Conservation (phyloP, 257 asterid genomes). For the Penstemon davidsonii region DNA sequence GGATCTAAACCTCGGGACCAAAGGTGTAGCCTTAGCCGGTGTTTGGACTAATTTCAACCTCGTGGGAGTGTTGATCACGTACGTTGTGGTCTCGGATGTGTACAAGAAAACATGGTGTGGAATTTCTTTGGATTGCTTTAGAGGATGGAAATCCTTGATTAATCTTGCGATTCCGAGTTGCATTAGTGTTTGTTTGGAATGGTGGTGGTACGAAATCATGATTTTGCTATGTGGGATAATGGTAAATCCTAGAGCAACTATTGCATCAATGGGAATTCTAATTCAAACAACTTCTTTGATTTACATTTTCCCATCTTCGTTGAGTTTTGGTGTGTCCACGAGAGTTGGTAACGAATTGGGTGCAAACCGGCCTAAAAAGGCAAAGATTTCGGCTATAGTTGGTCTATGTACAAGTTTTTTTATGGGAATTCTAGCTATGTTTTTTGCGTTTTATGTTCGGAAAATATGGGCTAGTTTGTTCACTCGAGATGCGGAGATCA, state of each 20-base stretch:
- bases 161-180: constrained; percentile 59
- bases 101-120: constrained; percentile 45
- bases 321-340: constrained; percentile 54
- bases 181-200: constrained; percentile 56
- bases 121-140: constrained; percentile 37
- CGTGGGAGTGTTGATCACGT: constrained; percentile 38
- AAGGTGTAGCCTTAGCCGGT: constrained; percentile 53
- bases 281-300: constrained; percentile 57
- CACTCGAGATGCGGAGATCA: constrained; percentile 50
- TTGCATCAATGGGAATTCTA: constrained; percentile 66
- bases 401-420: constrained; percentile 41
- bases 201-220: constrained; percentile 80
- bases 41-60: constrained; percentile 60
- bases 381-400: constrained; percentile 39
- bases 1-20: constrained; percentile 44
- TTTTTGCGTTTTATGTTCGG: constrained; percentile 41
- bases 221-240: constrained; percentile 52
- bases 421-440: constrained; percentile 39
- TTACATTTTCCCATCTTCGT: constrained; percentile 64
- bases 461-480: constrained; percentile 53
- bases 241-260: constrained; percentile 48
- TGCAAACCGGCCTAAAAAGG: constrained; percentile 42
- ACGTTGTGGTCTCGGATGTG: constrained; percentile 38
- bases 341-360: constrained; percentile 65
- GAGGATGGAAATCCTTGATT: constrained; percentile 37